phyloP scores from a whole-genome alignment of 495 filamentous ascomycete genomes.

The Filosporella fistucella region DNA sequence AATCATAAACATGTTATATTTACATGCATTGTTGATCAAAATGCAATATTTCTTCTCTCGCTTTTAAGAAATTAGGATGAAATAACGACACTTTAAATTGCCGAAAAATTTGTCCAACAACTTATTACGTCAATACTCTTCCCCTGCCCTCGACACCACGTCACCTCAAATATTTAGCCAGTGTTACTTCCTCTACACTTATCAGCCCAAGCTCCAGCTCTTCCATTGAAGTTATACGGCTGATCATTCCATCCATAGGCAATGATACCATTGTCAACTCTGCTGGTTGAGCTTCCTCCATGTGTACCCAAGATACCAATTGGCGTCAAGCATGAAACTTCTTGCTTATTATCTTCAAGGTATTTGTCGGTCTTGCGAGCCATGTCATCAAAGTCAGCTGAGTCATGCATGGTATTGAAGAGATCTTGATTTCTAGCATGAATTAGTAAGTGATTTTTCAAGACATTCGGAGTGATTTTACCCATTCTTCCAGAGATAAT shows the following conservation, averaged over 20 bases:
- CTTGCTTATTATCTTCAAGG: background rate
- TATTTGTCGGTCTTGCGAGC: background rate
- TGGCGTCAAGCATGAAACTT: background rate
- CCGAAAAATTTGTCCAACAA: too few relatives aligned
- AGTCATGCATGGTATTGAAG: background rate
- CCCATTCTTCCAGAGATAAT: background rate
- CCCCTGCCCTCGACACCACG: background rate
- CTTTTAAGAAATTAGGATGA: too few relatives aligned
- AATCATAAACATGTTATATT: too few relatives aligned
- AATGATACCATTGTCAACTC: background rate
- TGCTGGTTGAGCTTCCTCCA: background rate
- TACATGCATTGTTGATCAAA: too few relatives aligned
- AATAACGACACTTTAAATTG: too few relatives aligned
- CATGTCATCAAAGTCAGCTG: background rate
- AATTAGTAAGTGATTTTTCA: too few relatives aligned
- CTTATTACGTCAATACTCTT: too few relatives aligned
- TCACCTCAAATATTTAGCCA: background rate
- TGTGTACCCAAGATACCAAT: background rate
- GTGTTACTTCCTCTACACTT: background rate
- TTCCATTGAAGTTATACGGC: background rate
- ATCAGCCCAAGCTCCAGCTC: background rate
- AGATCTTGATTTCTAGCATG: too few relatives aligned
- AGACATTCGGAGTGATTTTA: background rate
- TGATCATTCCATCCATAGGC: background rate
- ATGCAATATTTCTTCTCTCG: too few relatives aligned